Percentiles rank a stretch among this genome's conserved stretches.
Evolutionary conservation across 2,329 filamentous ascomycete genomes (phyloP).

Genomic region (Aspergillus neoniger): DNA sequence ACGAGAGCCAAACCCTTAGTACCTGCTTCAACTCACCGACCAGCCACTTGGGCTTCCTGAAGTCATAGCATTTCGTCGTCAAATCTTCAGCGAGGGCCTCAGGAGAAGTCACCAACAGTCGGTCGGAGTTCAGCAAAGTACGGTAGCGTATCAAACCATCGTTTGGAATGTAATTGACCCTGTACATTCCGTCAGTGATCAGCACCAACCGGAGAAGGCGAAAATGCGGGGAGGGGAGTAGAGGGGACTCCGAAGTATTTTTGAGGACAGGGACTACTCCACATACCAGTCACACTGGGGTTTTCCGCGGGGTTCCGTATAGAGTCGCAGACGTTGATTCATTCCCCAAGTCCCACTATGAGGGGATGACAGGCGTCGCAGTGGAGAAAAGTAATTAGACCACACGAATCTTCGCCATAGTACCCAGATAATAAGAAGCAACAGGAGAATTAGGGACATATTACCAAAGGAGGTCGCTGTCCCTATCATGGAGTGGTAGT

Average conservation of each 20-base stretch:
- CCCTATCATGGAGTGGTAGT: background rate
- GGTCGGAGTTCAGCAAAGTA: background rate
- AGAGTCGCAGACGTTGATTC: background rate
- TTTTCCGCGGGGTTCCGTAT: background rate
- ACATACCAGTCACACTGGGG: background rate
- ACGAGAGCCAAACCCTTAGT: background rate
- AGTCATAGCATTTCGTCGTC: background rate
- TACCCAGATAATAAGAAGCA: background rate
- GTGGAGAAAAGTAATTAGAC: background rate
- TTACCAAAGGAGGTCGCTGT: too few species aligned
- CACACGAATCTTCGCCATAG: background rate
- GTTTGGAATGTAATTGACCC: background rate
- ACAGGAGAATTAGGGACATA: background rate
- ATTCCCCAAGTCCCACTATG: background rate
- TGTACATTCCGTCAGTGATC: background rate
- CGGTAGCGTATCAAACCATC: constrained; percentile 1
- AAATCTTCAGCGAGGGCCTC: constrained; percentile 8
- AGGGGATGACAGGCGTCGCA: background rate
- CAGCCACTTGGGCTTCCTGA: background rate
- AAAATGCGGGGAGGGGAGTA: background rate
- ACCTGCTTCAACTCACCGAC: background rate
- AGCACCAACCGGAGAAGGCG: background rate
- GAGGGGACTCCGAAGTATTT: too few species aligned
- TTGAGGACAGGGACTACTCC: background rate
- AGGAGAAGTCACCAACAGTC: background rate